phyloP scores from a whole-genome alignment of 225 moss, liverwort and hornwort species.

The Rhytidiadelphus loreus region DNA sequence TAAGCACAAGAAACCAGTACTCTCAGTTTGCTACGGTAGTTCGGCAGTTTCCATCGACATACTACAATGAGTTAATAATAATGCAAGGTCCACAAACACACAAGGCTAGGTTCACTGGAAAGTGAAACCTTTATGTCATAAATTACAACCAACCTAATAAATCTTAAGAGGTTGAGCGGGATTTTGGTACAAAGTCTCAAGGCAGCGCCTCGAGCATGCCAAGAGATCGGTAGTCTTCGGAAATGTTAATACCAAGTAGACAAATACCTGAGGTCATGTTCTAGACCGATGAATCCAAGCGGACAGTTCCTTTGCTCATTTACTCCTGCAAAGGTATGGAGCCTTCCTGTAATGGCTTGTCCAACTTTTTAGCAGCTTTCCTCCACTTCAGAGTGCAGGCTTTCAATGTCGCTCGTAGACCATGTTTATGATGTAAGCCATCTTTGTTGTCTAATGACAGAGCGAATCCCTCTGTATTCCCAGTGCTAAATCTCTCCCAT shows the following conservation, averaged over 20 bases:
- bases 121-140: constrained; percentile 16
- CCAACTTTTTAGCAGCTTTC: constrained; percentile 40
- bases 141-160: constrained; percentile 19
- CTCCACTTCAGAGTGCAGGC: constrained; percentile 50
- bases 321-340: constrained; percentile 30
- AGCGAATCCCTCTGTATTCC: constrained; percentile 16
- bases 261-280: not conserved
- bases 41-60: not conserved
- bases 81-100: not conserved
- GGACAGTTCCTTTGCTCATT: not conserved
- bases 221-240: not conserved
- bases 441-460: constrained; percentile 24
- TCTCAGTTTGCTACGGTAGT: constrained; percentile 9
- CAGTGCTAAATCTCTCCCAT: constrained; percentile 25
- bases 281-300: not conserved
- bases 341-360: constrained; percentile 42
- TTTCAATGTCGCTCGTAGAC: constrained; percentile 50
- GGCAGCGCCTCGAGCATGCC: not conserved
- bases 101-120: constrained; percentile 10
- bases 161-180: not conserved
- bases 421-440: constrained; percentile 28
- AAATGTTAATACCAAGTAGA: not conserved
- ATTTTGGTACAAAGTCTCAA: constrained; percentile 7
- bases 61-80: not conserved
- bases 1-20: not conserved